Evolutionary conservation across 768 basidiomycete genomes (phyloP).

Genomic region (Rhizopogon vesiculosus): DNA sequence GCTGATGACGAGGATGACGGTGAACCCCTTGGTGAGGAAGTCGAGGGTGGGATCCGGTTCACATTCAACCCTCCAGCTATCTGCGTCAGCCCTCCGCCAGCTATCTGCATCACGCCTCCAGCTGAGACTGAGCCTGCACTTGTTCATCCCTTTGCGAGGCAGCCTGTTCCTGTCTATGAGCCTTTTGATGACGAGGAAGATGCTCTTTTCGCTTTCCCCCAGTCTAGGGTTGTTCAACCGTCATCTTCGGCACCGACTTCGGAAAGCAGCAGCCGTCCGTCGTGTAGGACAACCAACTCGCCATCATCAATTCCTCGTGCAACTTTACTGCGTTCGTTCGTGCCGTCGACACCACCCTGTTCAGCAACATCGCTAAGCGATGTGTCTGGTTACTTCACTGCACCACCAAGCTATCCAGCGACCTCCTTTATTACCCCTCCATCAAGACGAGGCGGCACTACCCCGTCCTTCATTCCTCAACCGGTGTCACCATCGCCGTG

Average conservation of each 20-base stretch:
- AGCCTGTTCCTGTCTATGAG: conserved; percentile 5
- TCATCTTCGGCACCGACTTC: conserved; percentile 6
- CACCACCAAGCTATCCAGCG: conserved; percentile 17
- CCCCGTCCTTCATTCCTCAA: conserved; percentile 62
- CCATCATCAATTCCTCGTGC: conserved; percentile 53
- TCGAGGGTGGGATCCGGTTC: conserved; percentile 68
- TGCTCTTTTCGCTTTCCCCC: conserved; percentile 20
- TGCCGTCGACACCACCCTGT: conserved; percentile 21
- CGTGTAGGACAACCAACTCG: conserved; percentile 19
- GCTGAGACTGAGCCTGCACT: conserved; percentile 10
- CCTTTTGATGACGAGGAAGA: conserved; percentile 18
- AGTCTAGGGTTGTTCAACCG: conserved; percentile 7
- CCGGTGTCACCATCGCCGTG: conserved; percentile 42
- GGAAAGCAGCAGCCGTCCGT: conserved; percentile 5
- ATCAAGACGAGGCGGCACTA: conserved; percentile 41
- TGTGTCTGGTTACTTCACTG: conserved; percentile 22
- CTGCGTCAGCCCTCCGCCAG: conserved; percentile 19
- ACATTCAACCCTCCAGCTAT: conserved; percentile 53
- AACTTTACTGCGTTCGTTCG: conserved; percentile 29
- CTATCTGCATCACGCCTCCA: conserved; percentile 11
- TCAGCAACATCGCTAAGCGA: conserved; percentile 31
- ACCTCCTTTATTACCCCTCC: conserved; percentile 45
- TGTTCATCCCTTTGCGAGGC: conserved; percentile 2
- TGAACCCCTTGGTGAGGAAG: conserved; percentile 53
- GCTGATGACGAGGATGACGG: conserved; percentile 37